phyloP scores from a whole-genome alignment of 371 early-diverging fungal species.

The Mortierella sp. region DNA sequence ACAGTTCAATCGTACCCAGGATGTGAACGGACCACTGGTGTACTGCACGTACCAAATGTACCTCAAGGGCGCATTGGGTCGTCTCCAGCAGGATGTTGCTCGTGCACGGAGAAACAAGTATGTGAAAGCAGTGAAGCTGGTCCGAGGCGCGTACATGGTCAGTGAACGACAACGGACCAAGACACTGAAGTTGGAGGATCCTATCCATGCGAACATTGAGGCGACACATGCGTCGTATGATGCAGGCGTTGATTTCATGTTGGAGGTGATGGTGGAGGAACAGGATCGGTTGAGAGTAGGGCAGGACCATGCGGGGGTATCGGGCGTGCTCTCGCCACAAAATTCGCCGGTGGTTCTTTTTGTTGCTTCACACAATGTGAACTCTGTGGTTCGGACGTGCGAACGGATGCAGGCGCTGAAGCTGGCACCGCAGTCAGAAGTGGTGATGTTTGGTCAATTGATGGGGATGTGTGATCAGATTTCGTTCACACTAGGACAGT shows the following conservation, averaged over 20 bases:
- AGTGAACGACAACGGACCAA: slow-evolving; percentile 84
- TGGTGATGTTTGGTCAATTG: slow-evolving; percentile 92
- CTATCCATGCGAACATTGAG: slow-evolving; percentile 81
- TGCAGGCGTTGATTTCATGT: slow-evolving; percentile 75
- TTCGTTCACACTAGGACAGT: slow-evolving; percentile 74
- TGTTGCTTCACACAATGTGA: slow-evolving; percentile 92
- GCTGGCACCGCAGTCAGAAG: slow-evolving; percentile 62
- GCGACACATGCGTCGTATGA: slow-evolving; percentile 88
- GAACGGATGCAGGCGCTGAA: slow-evolving; percentile 69
- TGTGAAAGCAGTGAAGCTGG: slow-evolving; percentile 88
- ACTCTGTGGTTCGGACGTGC: slow-evolving; percentile 72
- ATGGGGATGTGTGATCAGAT: slow-evolving; percentile 87
- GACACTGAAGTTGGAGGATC: slow-evolving; percentile 73
- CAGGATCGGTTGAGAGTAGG: too few species aligned
- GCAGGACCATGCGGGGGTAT: too few species aligned
- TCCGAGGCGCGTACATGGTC: slow-evolving; percentile 93
- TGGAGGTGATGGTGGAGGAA: slow-evolving; percentile 60
- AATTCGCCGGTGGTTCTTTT: slow-evolving; percentile 72
- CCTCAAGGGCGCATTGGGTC: slow-evolving; percentile 71
- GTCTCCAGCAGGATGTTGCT: slow-evolving; percentile 74
- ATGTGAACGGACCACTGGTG: slow-evolving; percentile 66
- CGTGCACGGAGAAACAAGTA: slow-evolving; percentile 73
- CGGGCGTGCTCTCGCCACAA: slow-evolving; percentile 32
- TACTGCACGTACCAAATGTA: slow-evolving; percentile 97
- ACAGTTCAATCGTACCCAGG: slow-evolving; percentile 68